phyloP scores from a whole-genome alignment of 2,329 filamentous ascomycete genomes.

The Trichoderma asperellum region DNA sequence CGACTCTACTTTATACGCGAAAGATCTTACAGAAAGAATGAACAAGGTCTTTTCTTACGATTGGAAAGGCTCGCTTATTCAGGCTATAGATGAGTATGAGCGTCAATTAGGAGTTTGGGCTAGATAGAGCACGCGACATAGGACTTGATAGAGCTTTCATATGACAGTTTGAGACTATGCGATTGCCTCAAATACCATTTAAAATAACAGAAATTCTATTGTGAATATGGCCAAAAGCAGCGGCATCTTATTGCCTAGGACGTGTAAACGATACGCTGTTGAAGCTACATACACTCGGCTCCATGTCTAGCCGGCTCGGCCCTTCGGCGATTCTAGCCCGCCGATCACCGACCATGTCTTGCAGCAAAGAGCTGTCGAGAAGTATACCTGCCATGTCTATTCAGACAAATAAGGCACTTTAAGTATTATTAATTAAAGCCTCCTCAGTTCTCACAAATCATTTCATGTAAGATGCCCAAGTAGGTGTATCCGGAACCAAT shows the following conservation, averaged over 20 bases:
- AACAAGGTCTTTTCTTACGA: background rate
- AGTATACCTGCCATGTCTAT: background rate
- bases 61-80: background rate
- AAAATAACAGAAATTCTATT: background rate
- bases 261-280: background rate
- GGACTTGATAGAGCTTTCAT: background rate
- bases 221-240: background rate
- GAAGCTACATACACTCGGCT: background rate
- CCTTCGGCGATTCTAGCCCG: background rate
- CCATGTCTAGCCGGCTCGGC: background rate
- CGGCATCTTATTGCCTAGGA: background rate
- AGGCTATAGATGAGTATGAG: conserved; percentile 1
- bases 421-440: background rate
- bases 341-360: background rate
- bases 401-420: background rate
- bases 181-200: background rate
- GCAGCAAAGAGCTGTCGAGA: background rate
- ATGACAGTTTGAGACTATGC: background rate
- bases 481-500: background rate
- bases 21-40: background rate
- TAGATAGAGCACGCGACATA: background rate
- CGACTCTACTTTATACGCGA: background rate
- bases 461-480: background rate
- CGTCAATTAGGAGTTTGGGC: background rate
- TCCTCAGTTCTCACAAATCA: background rate